Base-by-base conservation (phyloP, 1,284 basidiomycete genomes). In the Irpex lacteus region DNA sequence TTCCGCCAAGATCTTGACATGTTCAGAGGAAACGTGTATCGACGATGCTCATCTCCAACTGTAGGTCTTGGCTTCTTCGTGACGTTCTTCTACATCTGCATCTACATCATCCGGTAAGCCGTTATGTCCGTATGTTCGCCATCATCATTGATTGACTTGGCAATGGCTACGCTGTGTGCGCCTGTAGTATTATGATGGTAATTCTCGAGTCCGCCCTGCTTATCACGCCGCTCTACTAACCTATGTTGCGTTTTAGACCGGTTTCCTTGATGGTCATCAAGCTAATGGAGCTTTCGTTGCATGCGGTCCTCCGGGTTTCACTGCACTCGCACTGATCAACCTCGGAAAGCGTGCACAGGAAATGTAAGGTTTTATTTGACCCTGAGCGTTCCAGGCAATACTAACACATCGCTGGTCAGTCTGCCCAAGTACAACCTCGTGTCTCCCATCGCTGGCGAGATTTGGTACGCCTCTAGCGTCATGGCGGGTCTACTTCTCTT, bases 21-120 rank as follows among this genome's bases (percentile, higher is more conserved):
- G 8, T 9, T 44, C 40, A 9, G 40, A 9, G 11, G 15, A 44
- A 44, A 15, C 40, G 40, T 44, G 40, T 44, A 44, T 44, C 32
- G 34, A n/a, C 44, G 54, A 36, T 57, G 60, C 53, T 34, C 18
- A 15, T 53, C 5, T 21, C 19, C 21, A 36, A 9, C n/a, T 18
- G 18, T 21, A 80, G 79, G 80, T 8, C 71, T 81, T 26, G 81
- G 81, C 6, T 82, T 81, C 73, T 82, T 82, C 73, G 79, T 83
- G 76, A 82, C 81, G 11, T 80, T 81, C 70, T 80, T 82, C 69
- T 83, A 83, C 65, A 78, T 83, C 57, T 80, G 80, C 70, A 82
- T 83, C 60, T 83, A 82, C 67, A 75, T 83, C 63, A 79, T 80
- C 66, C 78, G 79, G 78, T 78, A 57, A 36, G 77, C 38, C 60